These are phyloP conservation scores for Eucalyptus sideroxylon DNA, from an alignment of 345 rosid species.

Conservation along the genomic window DNA sequence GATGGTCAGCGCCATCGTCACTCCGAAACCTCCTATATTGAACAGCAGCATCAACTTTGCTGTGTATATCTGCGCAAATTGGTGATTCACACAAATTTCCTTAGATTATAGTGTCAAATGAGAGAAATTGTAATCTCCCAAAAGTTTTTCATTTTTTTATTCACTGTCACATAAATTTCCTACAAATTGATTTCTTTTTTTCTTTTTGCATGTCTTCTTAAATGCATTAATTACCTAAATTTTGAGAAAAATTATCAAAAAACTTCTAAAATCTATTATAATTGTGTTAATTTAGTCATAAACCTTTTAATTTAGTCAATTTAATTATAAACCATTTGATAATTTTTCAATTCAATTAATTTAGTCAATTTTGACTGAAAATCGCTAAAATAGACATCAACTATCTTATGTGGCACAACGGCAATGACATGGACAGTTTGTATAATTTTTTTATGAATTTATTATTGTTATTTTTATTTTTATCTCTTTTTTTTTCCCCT, in stretches of 20 bases:
- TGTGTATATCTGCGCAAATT: slow-evolving; percentile 7
- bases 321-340: fast-evolving
- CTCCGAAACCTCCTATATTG: slow-evolving; percentile 13
- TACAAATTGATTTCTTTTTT: neutral
- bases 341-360: fast-evolving
- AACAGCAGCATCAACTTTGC: slow-evolving; percentile 21
- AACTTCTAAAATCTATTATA: fast-evolving
- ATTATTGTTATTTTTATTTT: no score
- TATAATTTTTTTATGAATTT: no score
- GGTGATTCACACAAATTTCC: neutral
- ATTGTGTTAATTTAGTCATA: no score
- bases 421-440: fast-evolving
- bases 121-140: neutral
- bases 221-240: neutral
- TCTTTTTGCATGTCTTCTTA: neutral
- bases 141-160: neutral
- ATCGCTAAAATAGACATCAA: fast-evolving
- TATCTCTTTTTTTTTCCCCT: fast-evolving
- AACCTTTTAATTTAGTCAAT: fast-evolving
- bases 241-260: neutral
- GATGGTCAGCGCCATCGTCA: slow-evolving; percentile 6
- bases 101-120: neutral
- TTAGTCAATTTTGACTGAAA: fast-evolving
- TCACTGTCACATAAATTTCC: neutral
- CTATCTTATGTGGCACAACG: fast-evolving